Percentiles rank a stretch among this genome's conserved stretches.
Conservation (phyloP, 164 flowering plant genomes). For the Vitis vinifera region DNA sequence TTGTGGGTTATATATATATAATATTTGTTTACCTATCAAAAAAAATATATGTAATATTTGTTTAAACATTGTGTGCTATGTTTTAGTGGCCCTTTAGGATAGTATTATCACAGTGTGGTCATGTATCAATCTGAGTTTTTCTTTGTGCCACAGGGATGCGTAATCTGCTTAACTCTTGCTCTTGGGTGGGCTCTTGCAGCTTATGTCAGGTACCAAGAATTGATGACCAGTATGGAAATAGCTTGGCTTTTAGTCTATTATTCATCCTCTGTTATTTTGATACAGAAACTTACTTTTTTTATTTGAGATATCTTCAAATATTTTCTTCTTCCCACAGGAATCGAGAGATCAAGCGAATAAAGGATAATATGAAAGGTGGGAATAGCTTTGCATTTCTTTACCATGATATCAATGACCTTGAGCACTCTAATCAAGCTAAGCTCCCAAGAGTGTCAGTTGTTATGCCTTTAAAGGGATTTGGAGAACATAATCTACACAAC, state of each 20-base stretch:
- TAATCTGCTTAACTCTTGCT: slow-evolving; percentile 83
- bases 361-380: slow-evolving; percentile 47
- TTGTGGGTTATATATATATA: too few relatives aligned
- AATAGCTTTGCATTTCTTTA: slow-evolving; percentile 80
- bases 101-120: neutral
- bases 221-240: neutral
- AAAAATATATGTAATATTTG: too few relatives aligned
- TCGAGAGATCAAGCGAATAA: slow-evolving; percentile 69
- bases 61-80: too few relatives aligned
- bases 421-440: slow-evolving; percentile 74
- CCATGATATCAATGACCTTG: slow-evolving; percentile 79
- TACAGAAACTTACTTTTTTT: neutral
- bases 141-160: slow-evolving; percentile 63
- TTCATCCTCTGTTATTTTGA: slow-evolving; percentile 1
- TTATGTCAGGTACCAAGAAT: slow-evolving; percentile 67
- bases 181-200: slow-evolving; percentile 91
- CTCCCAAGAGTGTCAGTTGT: slow-evolving; percentile 88
- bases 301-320: slow-evolving; percentile 1
- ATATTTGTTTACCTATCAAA: too few relatives aligned
- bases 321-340: slow-evolving; percentile 40
- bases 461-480: slow-evolving; percentile 98
- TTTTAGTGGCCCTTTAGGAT: too few relatives aligned
- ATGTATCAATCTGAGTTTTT: neutral
- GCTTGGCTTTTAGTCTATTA: neutral
- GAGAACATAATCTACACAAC: slow-evolving; percentile 94